Evolutionary conservation across 106 monocot species (phyloP).

Genomic region (Acorus gramineus): DNA sequence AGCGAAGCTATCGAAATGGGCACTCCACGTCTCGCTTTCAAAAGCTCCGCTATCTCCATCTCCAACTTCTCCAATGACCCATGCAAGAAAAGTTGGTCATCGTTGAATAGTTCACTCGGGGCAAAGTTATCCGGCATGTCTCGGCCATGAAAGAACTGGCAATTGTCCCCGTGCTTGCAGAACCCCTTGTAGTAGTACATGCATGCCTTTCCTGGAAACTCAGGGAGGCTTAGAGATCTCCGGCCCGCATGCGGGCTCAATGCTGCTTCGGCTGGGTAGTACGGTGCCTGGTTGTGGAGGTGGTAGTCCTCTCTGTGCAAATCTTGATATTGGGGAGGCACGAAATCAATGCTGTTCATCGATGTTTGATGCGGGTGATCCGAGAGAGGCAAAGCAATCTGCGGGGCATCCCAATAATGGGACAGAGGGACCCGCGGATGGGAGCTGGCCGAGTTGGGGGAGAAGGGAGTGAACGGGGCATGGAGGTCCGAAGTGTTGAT

Average conservation of each 20-base stretch:
- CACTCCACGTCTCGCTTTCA: slow-evolving; percentile 35
- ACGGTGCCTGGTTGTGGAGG: slow-evolving; percentile 8
- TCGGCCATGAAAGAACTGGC: slow-evolving; percentile 49
- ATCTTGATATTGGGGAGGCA: slow-evolving; percentile 5
- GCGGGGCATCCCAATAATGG: slow-evolving; percentile 11
- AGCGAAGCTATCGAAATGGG: slow-evolving; percentile 57
- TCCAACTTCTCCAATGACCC: slow-evolving; percentile 62
- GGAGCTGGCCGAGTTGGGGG: slow-evolving; percentile 14
- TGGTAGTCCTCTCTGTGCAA: background rate
- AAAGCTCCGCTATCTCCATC: slow-evolving; percentile 58
- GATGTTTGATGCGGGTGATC: slow-evolving; percentile 3
- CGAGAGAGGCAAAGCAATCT: slow-evolving; percentile 1
- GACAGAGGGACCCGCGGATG: background rate
- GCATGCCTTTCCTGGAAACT: slow-evolving; percentile 30
- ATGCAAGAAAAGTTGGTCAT: slow-evolving; percentile 17
- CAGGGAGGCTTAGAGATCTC: slow-evolving; percentile 23
- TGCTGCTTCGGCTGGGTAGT: slow-evolving; percentile 10
- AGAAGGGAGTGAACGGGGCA: slow-evolving; percentile 5
- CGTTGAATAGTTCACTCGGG: slow-evolving; percentile 9
- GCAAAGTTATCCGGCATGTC: slow-evolving; percentile 7
- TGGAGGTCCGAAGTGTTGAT: no score
- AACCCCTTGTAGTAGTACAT: slow-evolving; percentile 54
- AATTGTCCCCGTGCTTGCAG: slow-evolving; percentile 68
- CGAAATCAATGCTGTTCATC: slow-evolving; percentile 13
- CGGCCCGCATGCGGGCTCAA: background rate